Conservation (phyloP, 768 basidiomycete species). For the Macrolepiota dolichaula region DNA sequence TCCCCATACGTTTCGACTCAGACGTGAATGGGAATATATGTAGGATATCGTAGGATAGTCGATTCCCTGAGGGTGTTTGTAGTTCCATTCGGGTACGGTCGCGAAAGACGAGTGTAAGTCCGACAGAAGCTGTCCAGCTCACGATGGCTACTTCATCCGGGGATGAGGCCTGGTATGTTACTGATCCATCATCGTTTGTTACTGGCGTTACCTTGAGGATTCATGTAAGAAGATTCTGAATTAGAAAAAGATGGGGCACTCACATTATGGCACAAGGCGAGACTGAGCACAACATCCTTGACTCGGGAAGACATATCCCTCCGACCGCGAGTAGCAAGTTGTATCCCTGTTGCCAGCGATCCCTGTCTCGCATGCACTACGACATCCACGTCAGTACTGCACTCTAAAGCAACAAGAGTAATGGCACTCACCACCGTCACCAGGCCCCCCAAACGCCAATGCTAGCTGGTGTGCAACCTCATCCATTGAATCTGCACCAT, state of each 20-base stretch:
- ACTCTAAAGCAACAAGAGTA: not conserved
- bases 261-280: constrained; percentile 96
- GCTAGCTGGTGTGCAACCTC: constrained; percentile 93
- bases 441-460: constrained; percentile 70
- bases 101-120: constrained; percentile 82
- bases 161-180: constrained; percentile 98
- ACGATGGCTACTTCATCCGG: constrained; percentile 99
- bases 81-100: constrained; percentile 91
- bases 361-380: constrained; percentile 43
- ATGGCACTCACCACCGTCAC: constrained; percentile 44
- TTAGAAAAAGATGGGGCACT: constrained; percentile 17
- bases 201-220: constrained; percentile 85
- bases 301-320: constrained; percentile 95
- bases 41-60: constrained; percentile 78
- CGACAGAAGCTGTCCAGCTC: constrained; percentile 94
- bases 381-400: not conserved
- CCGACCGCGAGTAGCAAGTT: constrained; percentile 82
- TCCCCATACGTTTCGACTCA: constrained; percentile 99
- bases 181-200: constrained; percentile 87
- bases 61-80: constrained; percentile 61
- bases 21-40: constrained; percentile 98
- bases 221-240: not conserved
- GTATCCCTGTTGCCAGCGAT: constrained; percentile 71
- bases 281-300: constrained; percentile 86
- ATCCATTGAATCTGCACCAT: constrained; percentile 98